Percentiles rank a stretch among this genome's conserved stretches.
These are phyloP conservation scores for Teunomyces funiuensis DNA, from an alignment of 805 yeast species.

Conservation along the genomic window DNA sequence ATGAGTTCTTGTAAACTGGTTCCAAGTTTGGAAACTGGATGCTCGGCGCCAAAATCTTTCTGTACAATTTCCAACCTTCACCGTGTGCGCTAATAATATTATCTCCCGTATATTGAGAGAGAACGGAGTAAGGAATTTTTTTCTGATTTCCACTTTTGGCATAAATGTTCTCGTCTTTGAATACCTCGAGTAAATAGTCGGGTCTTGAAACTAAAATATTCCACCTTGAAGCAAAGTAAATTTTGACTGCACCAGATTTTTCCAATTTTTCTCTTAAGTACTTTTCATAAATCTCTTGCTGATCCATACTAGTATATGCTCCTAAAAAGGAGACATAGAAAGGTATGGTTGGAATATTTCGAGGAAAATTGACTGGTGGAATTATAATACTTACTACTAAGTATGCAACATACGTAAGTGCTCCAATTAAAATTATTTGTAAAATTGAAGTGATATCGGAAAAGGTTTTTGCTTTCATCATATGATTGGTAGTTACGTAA, in stretches of 20 bases:
- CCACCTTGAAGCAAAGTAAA: constrained; percentile 63
- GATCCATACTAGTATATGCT: constrained; percentile 44
- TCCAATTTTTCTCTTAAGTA: constrained; percentile 48
- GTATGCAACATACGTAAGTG: background rate
- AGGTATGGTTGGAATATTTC: constrained; percentile 59
- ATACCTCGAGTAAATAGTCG: constrained; percentile 42
- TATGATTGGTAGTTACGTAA: background rate
- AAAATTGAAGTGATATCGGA: background rate
- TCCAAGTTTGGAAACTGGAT: constrained; percentile 48
- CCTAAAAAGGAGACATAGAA: constrained; percentile 56
- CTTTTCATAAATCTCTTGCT: constrained; percentile 42
- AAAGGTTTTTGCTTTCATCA: background rate
- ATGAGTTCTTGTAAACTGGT: constrained; percentile 40
- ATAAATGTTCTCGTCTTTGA: constrained; percentile 49
- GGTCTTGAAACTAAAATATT: constrained; percentile 54
- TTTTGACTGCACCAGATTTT: constrained; percentile 56
- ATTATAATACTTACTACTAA: constrained; percentile 18
- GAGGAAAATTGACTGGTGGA: constrained; percentile 54
- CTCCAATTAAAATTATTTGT: constrained; percentile 3
- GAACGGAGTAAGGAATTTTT: constrained; percentile 55
- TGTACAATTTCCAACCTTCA: constrained; percentile 47
- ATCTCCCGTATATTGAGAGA: constrained; percentile 58
- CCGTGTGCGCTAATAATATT: constrained; percentile 63
- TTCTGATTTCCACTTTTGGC: constrained; percentile 62
- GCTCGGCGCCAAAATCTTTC: constrained; percentile 45